Evolutionary conservation across 1,139 yeast species (phyloP).

Genomic region (Keqinozyma sinolaborantium): DNA sequence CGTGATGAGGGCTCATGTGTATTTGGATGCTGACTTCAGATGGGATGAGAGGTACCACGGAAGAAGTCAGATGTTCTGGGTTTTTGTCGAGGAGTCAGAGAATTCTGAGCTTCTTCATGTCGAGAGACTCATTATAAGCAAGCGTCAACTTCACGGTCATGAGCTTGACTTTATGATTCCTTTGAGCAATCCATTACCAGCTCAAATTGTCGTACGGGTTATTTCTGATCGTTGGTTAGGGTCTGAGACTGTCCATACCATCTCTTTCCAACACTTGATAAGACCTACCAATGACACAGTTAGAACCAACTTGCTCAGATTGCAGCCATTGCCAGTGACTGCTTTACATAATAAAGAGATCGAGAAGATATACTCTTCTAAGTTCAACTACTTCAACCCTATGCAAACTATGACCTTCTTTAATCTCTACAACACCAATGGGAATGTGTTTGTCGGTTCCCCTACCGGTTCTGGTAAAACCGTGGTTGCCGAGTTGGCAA

Average conservation of each 20-base stretch:
- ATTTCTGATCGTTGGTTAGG: constrained; percentile 91
- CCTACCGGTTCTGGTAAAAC: constrained; percentile 99
- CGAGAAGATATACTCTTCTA: constrained; percentile 62
- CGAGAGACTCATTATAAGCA: constrained; percentile 71
- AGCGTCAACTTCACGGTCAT: constrained; percentile 57
- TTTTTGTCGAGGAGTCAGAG: constrained; percentile 83
- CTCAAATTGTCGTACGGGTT: constrained; percentile 77
- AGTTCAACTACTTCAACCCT: constrained; percentile 89
- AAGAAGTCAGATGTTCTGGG: constrained; percentile 84
- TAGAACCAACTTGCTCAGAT: constrained; percentile 70
- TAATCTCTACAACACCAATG: constrained; percentile 73
- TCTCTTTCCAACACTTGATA: constrained; percentile 87
- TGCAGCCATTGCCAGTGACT: constrained; percentile 82
- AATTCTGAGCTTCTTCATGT: constrained; percentile 74
- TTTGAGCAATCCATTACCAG: constrained; percentile 79
- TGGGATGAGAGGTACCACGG: constrained; percentile 90
- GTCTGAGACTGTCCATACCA: constrained; percentile 69
- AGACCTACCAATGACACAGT: constrained; percentile 86
- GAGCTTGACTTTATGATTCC: constrained; percentile 93
- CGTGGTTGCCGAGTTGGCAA: constrained; percentile 92
- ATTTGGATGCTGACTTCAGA: constrained; percentile 67
- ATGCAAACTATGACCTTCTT: constrained; percentile 99
- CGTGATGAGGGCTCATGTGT: constrained; percentile 78
- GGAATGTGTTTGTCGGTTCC: constrained; percentile 89
- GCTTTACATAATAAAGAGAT: constrained; percentile 71